Base-by-base conservation (phyloP, 306 rosid species). In the Medicago lupulina region DNA sequence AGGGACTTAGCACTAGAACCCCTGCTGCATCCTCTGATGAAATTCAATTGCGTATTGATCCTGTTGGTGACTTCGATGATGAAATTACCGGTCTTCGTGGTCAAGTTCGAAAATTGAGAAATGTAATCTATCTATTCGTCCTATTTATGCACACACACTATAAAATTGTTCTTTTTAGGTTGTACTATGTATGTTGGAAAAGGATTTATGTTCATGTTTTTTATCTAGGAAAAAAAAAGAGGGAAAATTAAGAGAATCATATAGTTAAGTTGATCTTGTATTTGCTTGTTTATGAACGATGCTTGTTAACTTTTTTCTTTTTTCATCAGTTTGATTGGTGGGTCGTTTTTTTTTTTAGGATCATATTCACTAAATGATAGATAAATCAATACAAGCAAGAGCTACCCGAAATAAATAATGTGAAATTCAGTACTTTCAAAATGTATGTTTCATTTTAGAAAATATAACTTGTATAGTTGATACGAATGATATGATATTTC, bases 31-130 rank as follows among this genome's bases (percentile, higher is more conserved):
- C 85, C 66, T 86, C 93, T 41, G 91, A 91, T 75, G 98, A 93
- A 87, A 93, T 93, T 62, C 98, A 93, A 81, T 83, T 93, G 80
- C 85, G 83, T 63, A 93, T 93, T 60, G 98, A 93, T 86, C 97
- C 97, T 18, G 83, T 87, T 16, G 2, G 2, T 80, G 91, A 94
- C 59, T 65, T 91, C 63, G 98, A 91, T 31, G 88, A 89, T 17
- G 92, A 90, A 87, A 94, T 94, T 85, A 83, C 79, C 8, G 96
- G 97, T 50, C 97, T 94, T 75, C 94, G 85, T 62, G 83, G 90
- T 84, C 97, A 94, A 88, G 98, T 94, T 70, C 81, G 77, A 82
- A 88, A 78, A 68, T 74, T 94, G 84, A 91, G 87, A 88, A 82
- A 89, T 68, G 98, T 93, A 82, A 64, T 64, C 19, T 11, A 18